Percentiles rank a stretch among this genome's conserved stretches.
Evolutionary conservation across 2,329 filamentous ascomycete genomes (phyloP).

Genomic region (Ceratocystis lukuohia): DNA sequence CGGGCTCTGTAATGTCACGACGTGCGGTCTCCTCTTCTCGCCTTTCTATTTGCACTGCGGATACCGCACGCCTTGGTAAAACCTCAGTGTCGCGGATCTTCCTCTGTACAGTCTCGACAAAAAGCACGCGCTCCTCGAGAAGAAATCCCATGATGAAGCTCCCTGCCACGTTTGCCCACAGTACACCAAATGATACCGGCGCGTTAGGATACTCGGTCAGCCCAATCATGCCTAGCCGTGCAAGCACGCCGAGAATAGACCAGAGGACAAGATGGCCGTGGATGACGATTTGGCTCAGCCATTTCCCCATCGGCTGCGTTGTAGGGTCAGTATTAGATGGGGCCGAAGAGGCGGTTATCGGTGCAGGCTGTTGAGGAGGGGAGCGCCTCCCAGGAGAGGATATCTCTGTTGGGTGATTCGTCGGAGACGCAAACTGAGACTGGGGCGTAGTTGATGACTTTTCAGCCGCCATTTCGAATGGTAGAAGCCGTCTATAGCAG

Average conservation of each 20-base stretch:
- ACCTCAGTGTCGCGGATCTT: neutral
- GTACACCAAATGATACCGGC: constrained; percentile 56
- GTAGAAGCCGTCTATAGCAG: too few relatives aligned
- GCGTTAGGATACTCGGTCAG: constrained; percentile 68
- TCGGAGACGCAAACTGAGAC: neutral
- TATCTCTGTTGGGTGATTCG: neutral
- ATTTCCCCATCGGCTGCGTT: neutral
- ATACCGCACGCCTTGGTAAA: neutral
- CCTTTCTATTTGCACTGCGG: neutral
- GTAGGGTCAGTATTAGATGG: neutral
- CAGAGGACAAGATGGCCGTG: constrained; percentile 76
- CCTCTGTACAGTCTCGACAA: constrained; percentile 31
- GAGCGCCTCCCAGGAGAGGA: neutral
- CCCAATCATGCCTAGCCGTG: constrained; percentile 65
- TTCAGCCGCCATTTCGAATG: neutral
- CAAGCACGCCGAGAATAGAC: constrained; percentile 70
- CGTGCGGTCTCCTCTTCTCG: neutral
- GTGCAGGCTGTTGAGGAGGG: neutral
- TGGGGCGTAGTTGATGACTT: neutral
- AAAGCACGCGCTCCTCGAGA: constrained; percentile 61
- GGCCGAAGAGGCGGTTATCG: neutral
- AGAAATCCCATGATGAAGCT: constrained; percentile 78
- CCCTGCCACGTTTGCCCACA: constrained; percentile 83
- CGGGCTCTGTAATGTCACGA: constrained; percentile 2
- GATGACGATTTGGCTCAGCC: constrained; percentile 44